These are phyloP conservation scores for Naumovozyma dairenensis DNA, from an alignment of 805 yeast species.

Conservation along the genomic window DNA sequence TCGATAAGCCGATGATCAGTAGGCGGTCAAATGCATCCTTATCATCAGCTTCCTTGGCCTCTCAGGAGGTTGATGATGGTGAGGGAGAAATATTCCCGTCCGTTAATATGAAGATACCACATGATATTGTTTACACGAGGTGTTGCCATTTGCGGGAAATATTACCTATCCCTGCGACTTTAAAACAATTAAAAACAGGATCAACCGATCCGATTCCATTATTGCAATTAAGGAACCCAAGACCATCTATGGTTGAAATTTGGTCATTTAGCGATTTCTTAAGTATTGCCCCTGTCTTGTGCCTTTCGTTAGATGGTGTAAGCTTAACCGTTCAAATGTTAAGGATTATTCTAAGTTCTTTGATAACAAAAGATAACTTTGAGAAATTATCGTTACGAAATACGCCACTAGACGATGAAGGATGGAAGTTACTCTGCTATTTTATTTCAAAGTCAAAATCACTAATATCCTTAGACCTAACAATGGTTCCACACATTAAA, in stretches of 20 bases:
- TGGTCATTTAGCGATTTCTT: slow-evolving; percentile 81
- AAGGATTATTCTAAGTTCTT: slow-evolving; percentile 53
- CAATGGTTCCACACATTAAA: slow-evolving; percentile 35
- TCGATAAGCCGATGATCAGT: slow-evolving; percentile 37
- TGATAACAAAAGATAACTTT: slow-evolving; percentile 52
- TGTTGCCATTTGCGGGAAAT: slow-evolving; percentile 91
- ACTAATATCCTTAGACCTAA: slow-evolving; percentile 52
- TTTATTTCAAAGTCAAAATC: slow-evolving; percentile 57
- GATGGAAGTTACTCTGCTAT: slow-evolving; percentile 77
- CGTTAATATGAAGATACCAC: slow-evolving; percentile 28
- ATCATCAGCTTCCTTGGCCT: slow-evolving; percentile 17
- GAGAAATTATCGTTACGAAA: slow-evolving; percentile 72
- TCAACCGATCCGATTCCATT: slow-evolving; percentile 74
- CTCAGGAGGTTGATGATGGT: slow-evolving; percentile 11
- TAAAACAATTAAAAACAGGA: slow-evolving; percentile 67
- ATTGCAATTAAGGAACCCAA: slow-evolving; percentile 70
- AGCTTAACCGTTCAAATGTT: slow-evolving; percentile 66
- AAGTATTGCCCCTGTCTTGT: slow-evolving; percentile 71
- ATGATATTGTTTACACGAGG: slow-evolving; percentile 75
- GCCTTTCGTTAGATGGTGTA: slow-evolving; percentile 75
- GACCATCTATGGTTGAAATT: slow-evolving; percentile 81
- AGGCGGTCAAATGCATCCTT: slow-evolving; percentile 26
- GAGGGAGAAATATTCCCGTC: slow-evolving; percentile 27
- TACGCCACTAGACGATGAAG: slow-evolving; percentile 61
- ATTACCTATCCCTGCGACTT: slow-evolving; percentile 81